These are phyloP conservation scores for Aspergillus pseudotamarii DNA, from an alignment of 2,329 filamentous ascomycete species.

Conservation along the genomic window DNA sequence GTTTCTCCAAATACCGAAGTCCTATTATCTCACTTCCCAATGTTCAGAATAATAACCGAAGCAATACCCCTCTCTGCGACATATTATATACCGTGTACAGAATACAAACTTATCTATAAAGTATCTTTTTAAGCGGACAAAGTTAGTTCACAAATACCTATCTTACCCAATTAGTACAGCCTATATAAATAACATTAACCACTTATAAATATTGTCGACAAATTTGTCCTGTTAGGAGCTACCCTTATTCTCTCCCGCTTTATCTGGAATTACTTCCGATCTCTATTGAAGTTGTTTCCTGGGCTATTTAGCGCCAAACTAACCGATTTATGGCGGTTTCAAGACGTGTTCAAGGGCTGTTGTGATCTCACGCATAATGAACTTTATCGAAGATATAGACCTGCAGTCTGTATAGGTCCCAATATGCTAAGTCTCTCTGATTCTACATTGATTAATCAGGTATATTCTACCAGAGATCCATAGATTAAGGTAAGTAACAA, in stretches of 20 bases:
- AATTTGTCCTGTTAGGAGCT: not conserved
- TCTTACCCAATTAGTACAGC: not conserved
- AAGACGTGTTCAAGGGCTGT: slow-evolving; percentile 8
- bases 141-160: not conserved
- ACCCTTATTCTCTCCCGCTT: not conserved
- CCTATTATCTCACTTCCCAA: not conserved
- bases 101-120: not conserved
- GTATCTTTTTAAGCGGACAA: not conserved
- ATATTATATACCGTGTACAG: not conserved
- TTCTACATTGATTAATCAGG: slow-evolving; percentile 70
- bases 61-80: not conserved
- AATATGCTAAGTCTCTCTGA: slow-evolving; percentile 74
- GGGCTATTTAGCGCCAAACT: slow-evolving; percentile 12
- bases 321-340: slow-evolving; percentile 13
- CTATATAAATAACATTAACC: not conserved
- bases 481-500: slow-evolving; percentile 29
- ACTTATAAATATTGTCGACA: not conserved
- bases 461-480: slow-evolving; percentile 75
- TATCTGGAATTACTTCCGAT: not conserved
- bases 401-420: slow-evolving; percentile 73
- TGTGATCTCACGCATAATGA: slow-evolving; percentile 13
- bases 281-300: slow-evolving; percentile 9
- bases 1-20: not conserved
- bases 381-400: slow-evolving; percentile 71
- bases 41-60: not conserved